Evolutionary conservation across 1,139 yeast genomes (phyloP).

Genomic region (Scheffersomyces segobiensis): DNA sequence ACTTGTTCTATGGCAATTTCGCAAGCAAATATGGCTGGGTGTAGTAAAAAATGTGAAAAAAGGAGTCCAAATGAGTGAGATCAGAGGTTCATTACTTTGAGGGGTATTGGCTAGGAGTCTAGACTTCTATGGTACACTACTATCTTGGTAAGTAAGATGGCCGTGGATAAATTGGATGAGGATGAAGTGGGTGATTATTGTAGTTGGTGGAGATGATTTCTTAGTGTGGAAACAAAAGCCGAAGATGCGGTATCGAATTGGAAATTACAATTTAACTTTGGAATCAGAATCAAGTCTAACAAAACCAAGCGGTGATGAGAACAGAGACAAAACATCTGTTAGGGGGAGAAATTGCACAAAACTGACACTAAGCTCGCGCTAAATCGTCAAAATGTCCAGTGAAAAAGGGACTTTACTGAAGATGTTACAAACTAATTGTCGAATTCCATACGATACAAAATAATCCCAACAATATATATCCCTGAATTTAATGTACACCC

Average conservation of each 20-base stretch:
- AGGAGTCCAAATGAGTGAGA: background rate
- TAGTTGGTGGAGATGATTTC: background rate
- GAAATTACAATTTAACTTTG: background rate
- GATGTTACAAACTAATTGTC: too few species aligned
- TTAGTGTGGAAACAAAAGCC: background rate
- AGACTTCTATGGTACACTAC: background rate
- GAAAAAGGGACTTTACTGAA: background rate
- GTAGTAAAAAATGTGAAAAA: background rate
- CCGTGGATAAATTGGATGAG: background rate
- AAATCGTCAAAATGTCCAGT: background rate
- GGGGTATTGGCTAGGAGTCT: background rate
- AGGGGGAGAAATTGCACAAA: background rate
- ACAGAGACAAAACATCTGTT: background rate
- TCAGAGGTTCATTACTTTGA: background rate
- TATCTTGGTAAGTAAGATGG: background rate
- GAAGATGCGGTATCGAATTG: background rate
- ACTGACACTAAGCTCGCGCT: background rate
- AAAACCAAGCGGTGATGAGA: background rate
- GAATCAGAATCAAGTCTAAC: background rate
- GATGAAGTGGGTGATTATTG: background rate
- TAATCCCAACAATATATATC: background rate
- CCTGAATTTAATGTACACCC: background rate
- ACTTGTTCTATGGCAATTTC: background rate
- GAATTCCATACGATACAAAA: too few species aligned
- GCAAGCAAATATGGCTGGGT: background rate